Evolutionary conservation across 768 basidiomycete species (phyloP), one percentile per base, ranked within the genome.

Genomic region (Amylocystis lapponica): DNA sequence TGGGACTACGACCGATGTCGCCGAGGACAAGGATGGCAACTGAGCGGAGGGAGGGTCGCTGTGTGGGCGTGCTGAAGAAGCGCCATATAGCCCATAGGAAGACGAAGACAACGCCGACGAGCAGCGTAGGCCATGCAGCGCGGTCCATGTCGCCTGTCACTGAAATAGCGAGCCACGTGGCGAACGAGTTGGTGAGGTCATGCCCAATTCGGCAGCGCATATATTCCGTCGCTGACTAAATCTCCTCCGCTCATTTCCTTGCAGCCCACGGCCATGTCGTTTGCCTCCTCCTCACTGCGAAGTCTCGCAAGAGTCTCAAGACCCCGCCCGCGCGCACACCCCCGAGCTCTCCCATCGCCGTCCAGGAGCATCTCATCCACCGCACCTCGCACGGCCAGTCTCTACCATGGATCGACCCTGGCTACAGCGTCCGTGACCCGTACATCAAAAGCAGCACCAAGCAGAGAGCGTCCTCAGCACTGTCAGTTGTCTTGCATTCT

Each of bases 1-100:
- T 74, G 10, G 96, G 96, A 59, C 88, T 92, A 45, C 96, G 76
- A 2, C 95, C 96, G 36, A 99, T 81, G 67, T 99, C 96, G 9
- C 96, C 96, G 9, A 99, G 72, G 12, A 99, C 96, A 36, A 98
- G 66, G 42, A 98, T 79, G 4, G 81, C 87, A n/a, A 89, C 86
- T 3, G 89, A 80, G 14, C 84, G 82, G 22, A 76, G 59, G 36
- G 67, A 51, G 3, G 65, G 62, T 8, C 27, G 44, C 5, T 37
- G 36, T 3, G 35, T 30, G 2, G 49, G 44, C 8, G 26, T 33
- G 0, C 26, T 10, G 32, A 39, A 46, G 27, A 38, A 14, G 7
- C 26, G n/a, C 52, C 52, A 53, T 30, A 47, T 20, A n/a, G 34
- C 17, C 41, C 41, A 43, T 16, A 41, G 8, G 19, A 41, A 16